Base-by-base conservation (phyloP, 768 basidiomycete species). In the Paxillus ammoniavirescens region DNA sequence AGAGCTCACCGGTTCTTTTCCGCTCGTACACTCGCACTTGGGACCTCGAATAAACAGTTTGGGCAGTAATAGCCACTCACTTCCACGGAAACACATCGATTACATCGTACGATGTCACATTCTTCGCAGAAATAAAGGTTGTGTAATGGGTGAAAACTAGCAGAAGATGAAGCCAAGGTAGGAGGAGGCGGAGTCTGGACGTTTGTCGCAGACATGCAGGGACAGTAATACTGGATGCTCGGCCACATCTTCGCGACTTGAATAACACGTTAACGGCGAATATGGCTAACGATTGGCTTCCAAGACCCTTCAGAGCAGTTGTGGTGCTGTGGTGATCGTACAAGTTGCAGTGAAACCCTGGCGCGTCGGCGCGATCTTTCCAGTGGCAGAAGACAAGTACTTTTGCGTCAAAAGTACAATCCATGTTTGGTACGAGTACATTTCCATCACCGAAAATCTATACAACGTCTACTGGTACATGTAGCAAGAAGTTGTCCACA, bases 41-140 rank as follows among this genome's bases (percentile, higher is more conserved):
- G 96, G 10, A 99, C 97, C 68, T 99, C 97, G 69, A 98, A 99
- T 15, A 98, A 78, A 69, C 97, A 99, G 69, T 96, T 95, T 31
- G 97, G 97, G 68, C 97, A 99, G 70, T 93, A 98, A 69, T 98
- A 99, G 41, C 91, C 92, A 67, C 92, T 91, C 67, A 98, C 90
- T 82, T 99, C 97, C 42, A 93, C 77, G 8, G 86, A 81, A 2
- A 96, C 92, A 62, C 97, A 99, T 58, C 86, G 82, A 68, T 97
- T 91, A 66, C 97, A 99, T 52, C 94, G 78, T 42, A 99, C 82
- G 2, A 91, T 88, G 70, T 98, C 96, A 71, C 97, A 99, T 80
- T 98, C 96, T 71, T 98, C 95, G 70, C 97, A 99, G 69, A 98
- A 98, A 72, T 93, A 97, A 8, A 99, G 83, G 28, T 80, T 81